Evolutionary conservation across 2,329 filamentous ascomycete species (phyloP), one percentile per base, ranked within the genome.

Genomic region (Pseudocercospora fijiensis): DNA sequence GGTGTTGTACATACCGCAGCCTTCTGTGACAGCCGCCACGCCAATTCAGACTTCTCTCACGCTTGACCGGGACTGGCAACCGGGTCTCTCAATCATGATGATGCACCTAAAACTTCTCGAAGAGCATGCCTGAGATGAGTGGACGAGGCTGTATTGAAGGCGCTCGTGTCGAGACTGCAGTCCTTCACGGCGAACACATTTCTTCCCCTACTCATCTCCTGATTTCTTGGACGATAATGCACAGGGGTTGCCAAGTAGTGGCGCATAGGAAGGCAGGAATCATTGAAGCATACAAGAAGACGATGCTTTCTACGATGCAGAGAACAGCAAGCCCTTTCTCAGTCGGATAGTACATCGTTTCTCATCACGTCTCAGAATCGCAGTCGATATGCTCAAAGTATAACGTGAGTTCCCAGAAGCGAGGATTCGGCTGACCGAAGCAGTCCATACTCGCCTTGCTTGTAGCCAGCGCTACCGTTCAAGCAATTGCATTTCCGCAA

Each of bases 361-460:
- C 11, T 5, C 11, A 47, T 7, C 11, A 18, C 43, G 20, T 18
- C 10, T 16, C n/a, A 24, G 11, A 20, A 20, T 16, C 45, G 24
- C 45, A 49, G 4, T 26, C 18, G 11, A 11, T 11, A 49, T 49
- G 45, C 18, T 49, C 18, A 49, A 49, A 26, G 45, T 49, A 49
- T 20, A 18, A 10, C 18, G n/a, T 20, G 18, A 47, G 7, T 8
- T 37, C 30, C 7, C 7, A 22, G n/a, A n/a, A 22, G 43, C 20
- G 8, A 45, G 30, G 10, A 22, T 26, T 22, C 22, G 20, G 58
- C 58, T 64, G 52, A 64, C 26, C 16, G 6, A 5, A 10, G 9
- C 51, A 65, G 63, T 49, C 43, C 20, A 22, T 65, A 20, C 13
- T 65, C 51, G 41, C 60, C 16, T 37, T 65, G 20, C 37, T 65